phyloP scores from a whole-genome alignment of 2,329 filamentous ascomycete genomes.

The Beauveria caledonica region DNA sequence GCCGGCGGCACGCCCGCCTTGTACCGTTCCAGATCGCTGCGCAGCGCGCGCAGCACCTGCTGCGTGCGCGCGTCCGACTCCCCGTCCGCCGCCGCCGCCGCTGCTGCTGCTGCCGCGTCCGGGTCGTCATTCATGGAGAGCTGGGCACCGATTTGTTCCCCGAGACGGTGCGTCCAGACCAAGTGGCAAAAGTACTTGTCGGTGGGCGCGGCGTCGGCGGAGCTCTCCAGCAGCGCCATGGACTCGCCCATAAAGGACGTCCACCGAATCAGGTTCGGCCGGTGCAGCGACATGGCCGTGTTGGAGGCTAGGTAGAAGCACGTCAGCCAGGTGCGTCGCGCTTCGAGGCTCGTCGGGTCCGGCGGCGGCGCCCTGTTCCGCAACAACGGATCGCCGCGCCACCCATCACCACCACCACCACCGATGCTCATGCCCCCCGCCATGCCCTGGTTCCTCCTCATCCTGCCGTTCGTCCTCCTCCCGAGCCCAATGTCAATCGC shows the following conservation, averaged over 20 bases:
- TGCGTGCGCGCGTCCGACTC: conserved; percentile 50
- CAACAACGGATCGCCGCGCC: conserved; percentile 29
- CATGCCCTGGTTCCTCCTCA: background rate
- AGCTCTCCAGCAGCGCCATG: conserved; percentile 45
- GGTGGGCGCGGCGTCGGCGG: conserved; percentile 45
- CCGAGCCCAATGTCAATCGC: conserved; percentile 76
- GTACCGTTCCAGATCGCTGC: conserved; percentile 56
- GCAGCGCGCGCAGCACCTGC: conserved; percentile 55
- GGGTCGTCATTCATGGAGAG: conserved; percentile 63
- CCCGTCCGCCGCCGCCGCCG: conserved; percentile 28
- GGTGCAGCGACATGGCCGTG: conserved; percentile 52
- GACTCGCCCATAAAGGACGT: conserved; percentile 53
- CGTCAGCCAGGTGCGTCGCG: conserved; percentile 49
- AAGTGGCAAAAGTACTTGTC: conserved; percentile 52
- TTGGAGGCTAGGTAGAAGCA: conserved; percentile 53
- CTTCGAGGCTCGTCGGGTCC: conserved; percentile 47
- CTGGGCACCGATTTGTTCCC: conserved; percentile 59
- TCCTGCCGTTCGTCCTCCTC: conserved; percentile 22
- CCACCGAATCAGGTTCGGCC: conserved; percentile 53
- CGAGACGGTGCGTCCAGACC: conserved; percentile 52
- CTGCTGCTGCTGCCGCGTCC: conserved; percentile 21
- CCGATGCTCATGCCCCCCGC: background rate
- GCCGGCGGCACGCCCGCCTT: conserved; percentile 43
- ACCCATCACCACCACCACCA: conserved; percentile 16
- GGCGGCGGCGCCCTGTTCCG: conserved; percentile 32